Evolutionary conservation across 306 rosid genomes (phyloP).

Genomic region (Mimosa pudica): DNA sequence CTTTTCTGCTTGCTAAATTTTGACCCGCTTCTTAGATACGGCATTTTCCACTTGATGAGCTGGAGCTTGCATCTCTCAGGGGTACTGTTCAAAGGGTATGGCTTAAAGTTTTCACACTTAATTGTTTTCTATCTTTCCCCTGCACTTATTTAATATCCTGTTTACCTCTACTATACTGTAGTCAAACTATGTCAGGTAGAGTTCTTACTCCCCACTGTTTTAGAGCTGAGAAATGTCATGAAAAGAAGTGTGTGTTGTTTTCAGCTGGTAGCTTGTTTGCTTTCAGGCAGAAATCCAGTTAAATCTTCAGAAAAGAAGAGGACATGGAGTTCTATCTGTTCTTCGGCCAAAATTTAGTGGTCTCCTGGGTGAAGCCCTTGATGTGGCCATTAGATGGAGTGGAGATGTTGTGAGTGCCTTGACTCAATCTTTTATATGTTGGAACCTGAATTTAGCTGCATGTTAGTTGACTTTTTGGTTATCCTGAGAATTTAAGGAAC

Average conservation of each 20-base stretch:
- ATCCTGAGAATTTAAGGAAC: slow-evolving; percentile 19
- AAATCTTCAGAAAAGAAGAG: slow-evolving; percentile 94
- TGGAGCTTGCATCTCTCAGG: slow-evolving; percentile 94
- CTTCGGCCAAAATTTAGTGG: slow-evolving; percentile 88
- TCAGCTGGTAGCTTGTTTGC: slow-evolving; percentile 33
- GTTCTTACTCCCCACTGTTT: not conserved
- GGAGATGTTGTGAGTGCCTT: slow-evolving; percentile 87
- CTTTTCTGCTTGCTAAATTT: slow-evolving; percentile 30
- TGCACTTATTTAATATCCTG: slow-evolving; percentile 12
- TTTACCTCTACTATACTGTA: slow-evolving; percentile 1
- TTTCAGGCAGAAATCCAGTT: slow-evolving; percentile 91
- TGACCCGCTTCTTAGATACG: slow-evolving; percentile 53
- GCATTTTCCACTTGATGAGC: slow-evolving; percentile 91
- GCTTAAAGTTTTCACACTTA: slow-evolving; percentile 22
- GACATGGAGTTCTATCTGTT: slow-evolving; percentile 84
- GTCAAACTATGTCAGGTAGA: slow-evolving; percentile 5
- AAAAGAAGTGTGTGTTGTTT: slow-evolving; percentile 16
- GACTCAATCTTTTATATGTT: slow-evolving; percentile 24
- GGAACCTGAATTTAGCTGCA: slow-evolving; percentile 21
- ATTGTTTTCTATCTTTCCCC: slow-evolving; percentile 8
- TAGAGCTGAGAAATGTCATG: not conserved
- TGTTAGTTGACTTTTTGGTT: slow-evolving; percentile 27
- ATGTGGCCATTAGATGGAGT: slow-evolving; percentile 94
- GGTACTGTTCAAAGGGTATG: slow-evolving; percentile 91
- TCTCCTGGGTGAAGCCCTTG: slow-evolving; percentile 93